Conservation (phyloP, 176 grass and related monocot species). For the Tillandsia leiboldiana region DNA sequence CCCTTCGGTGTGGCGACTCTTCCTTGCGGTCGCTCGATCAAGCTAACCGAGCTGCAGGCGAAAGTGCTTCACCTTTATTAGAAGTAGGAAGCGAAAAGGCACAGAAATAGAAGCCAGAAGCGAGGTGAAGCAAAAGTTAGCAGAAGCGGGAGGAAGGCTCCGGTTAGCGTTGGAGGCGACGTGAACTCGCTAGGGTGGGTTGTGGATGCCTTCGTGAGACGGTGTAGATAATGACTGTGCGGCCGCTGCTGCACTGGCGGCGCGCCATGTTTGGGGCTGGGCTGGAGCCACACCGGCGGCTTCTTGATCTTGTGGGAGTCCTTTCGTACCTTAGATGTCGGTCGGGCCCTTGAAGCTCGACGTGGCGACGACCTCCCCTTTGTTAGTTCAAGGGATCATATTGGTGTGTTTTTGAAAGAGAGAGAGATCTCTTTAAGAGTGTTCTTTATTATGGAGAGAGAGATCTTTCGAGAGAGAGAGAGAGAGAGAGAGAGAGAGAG, state of each 20-base stretch:
- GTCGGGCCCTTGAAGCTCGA: conserved; percentile 29
- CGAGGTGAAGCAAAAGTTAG: background rate
- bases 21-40: conserved; percentile 12
- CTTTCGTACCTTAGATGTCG: conserved; percentile 23
- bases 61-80: background rate
- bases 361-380: background rate
- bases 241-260: conserved; percentile 13
- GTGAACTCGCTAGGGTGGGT: conserved; percentile 48
- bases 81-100: background rate
- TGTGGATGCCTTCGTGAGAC: conserved; percentile 52
- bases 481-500: background rate
- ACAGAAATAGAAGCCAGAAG: background rate
- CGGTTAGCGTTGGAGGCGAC: conserved; percentile 65
- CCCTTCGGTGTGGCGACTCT: background rate
- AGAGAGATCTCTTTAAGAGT: background rate
- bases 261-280: background rate
- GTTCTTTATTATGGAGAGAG: too few relatives aligned
- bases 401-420: background rate
- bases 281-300: conserved; percentile 20
- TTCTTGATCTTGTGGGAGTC: conserved; percentile 18
- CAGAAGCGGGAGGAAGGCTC: conserved; percentile 12
- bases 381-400: background rate
- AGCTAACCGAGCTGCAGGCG: conserved; percentile 19
- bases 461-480: background rate
- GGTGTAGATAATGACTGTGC: conserved; percentile 55